Conservation (phyloP, 192 early-diverging fungal species). For the Dissophora ornata region DNA sequence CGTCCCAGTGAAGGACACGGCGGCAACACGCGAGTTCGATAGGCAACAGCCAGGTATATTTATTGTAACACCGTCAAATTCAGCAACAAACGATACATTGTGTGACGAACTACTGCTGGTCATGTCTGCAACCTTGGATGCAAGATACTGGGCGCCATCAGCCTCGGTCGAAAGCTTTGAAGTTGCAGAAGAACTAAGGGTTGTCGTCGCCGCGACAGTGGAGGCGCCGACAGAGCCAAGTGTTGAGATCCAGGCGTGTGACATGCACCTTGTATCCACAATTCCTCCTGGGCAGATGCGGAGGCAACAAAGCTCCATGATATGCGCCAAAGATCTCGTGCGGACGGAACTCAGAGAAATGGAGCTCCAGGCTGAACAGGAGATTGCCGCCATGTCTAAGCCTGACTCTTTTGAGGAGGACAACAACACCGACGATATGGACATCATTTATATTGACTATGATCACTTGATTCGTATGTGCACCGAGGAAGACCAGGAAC, state of each 20-base stretch:
- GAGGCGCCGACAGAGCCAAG: background rate
- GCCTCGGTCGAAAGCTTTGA: background rate
- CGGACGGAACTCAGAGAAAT: background rate
- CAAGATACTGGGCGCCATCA: background rate
- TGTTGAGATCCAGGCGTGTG: no score
- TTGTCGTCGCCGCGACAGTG: no score
- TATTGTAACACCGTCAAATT: background rate
- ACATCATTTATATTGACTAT: background rate
- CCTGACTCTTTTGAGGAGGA: background rate
- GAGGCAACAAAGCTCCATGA: background rate
- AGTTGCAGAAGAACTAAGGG: background rate
- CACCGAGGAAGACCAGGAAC: no score
- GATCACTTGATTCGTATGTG: no score
- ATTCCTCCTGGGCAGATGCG: no score
- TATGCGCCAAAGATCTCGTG: background rate
- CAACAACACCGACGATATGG: background rate
- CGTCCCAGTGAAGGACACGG: background rate
- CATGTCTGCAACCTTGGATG: constrained; percentile 2
- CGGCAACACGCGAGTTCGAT: background rate
- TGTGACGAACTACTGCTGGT: background rate
- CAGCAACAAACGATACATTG: no score
- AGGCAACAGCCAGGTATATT: background rate
- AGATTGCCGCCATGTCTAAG: background rate
- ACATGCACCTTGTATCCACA: no score
- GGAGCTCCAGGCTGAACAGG: background rate